Evolutionary conservation across 2,329 filamentous ascomycete species (phyloP), one percentile per base, ranked within the genome.

Genomic region (Alternaria sp.): DNA sequence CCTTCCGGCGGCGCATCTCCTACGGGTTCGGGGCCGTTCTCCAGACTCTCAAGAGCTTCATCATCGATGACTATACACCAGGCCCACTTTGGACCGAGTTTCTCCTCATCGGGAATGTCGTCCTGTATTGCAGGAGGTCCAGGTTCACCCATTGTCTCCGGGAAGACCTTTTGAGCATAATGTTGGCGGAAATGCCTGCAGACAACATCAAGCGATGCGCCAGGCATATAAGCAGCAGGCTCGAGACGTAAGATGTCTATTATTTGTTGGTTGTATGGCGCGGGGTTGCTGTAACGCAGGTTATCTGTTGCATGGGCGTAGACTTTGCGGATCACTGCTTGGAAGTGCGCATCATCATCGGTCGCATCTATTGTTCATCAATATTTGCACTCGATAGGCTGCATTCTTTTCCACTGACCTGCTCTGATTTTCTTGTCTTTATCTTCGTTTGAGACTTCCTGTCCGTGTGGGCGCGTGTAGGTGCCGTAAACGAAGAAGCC

Each of bases 121-220:
- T 46, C 44, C 7, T 46, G 44, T 21, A 46, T 46, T 19, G 19
- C 44, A 1, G 44, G 12, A 46, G 44, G 44, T 6, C 19, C 21
- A 46, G 44, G 44, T 15, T 46, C 44, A 46, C 7, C 11, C 44
- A 46, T 46, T 25, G 19, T 15, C 50, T 51, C 50, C 13, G 32
- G 15, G 15, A 13, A n/a, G 13, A 21, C 51, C n/a, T 30, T 40
- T 25, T 32, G 44, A 15, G 19, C 28, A 25, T 30, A 23, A 44
- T 59, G 28, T 5, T 63, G 32, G 46, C 61, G 61, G 52, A 57
- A 60, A 57, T 60, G 61, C 21, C 21, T 30, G 19, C 57, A 63
- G 46, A 63, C 57, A 11, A 57, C 57, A 15, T 53, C 52, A 5
- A 63, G 53, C 36, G 61, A 57, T 2, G 57, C 61, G 46, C 52